Conservation (phyloP, 2,329 filamentous ascomycete species). For the Pestalotiopsis sp. region DNA sequence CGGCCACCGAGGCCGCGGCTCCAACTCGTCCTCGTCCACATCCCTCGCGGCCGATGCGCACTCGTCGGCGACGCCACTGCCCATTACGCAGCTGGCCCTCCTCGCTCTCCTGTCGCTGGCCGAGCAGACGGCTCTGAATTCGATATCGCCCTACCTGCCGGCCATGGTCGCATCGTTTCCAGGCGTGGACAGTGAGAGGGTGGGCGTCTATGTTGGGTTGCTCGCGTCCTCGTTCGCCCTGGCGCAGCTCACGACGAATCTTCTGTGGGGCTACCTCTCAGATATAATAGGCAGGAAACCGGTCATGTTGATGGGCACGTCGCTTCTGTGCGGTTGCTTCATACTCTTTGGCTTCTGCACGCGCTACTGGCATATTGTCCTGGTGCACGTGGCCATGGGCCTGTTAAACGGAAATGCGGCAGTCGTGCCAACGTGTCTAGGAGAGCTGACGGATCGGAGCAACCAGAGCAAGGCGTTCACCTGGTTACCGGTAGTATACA, state of each 20-base stretch:
- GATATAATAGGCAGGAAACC: constrained; percentile 81
- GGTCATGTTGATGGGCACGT: constrained; percentile 77
- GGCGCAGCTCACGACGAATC: constrained; percentile 89
- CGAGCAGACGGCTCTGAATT: constrained; percentile 96
- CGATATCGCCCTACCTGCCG: constrained; percentile 91
- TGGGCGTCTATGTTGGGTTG: constrained; percentile 85
- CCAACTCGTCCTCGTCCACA: constrained; percentile 27
- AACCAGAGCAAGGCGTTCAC: constrained; percentile 95
- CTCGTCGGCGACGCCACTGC: constrained; percentile 71
- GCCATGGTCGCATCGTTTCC: constrained; percentile 88
- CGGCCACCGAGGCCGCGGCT: constrained; percentile 39
- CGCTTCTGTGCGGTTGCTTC: constrained; percentile 81
- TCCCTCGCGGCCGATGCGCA: constrained; percentile 32
- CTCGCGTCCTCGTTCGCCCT: constrained; percentile 90
- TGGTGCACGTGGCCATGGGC: constrained; percentile 89
- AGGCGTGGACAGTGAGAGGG: constrained; percentile 68
- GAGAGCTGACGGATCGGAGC: constrained; percentile 90
- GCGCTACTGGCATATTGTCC: constrained; percentile 78
- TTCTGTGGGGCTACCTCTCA: constrained; percentile 84
- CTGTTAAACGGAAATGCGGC: constrained; percentile 93
- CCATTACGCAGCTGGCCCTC: constrained; percentile 77
- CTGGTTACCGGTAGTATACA: constrained; percentile 95
- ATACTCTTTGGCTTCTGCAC: constrained; percentile 83
- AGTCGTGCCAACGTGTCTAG: constrained; percentile 88
- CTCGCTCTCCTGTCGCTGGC: constrained; percentile 86